Evolutionary conservation across 495 filamentous ascomycete genomes (phyloP).

Genomic region (Penicillium steckii): DNA sequence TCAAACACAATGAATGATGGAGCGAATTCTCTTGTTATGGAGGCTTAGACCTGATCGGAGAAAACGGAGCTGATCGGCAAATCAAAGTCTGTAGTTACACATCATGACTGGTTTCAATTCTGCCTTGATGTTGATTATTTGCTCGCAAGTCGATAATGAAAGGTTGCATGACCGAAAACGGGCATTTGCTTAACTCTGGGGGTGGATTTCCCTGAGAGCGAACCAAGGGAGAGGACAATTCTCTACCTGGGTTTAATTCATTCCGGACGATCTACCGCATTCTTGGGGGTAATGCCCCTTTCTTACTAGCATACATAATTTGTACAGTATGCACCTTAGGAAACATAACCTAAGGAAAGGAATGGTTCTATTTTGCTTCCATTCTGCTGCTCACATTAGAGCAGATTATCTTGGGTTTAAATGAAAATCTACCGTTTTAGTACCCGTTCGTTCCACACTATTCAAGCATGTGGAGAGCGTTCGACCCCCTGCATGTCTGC

Average conservation of each 20-base stretch:
- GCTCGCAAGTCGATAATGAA: neutral
- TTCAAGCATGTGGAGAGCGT: no score
- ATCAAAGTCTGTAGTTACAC: neutral
- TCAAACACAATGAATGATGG: neutral
- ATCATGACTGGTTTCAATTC: neutral
- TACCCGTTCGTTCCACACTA: no score
- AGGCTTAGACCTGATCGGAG: neutral
- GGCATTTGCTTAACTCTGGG: neutral
- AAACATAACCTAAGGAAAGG: neutral
- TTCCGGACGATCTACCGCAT: neutral
- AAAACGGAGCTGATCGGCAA: conserved; percentile 4
- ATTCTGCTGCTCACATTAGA: neutral
- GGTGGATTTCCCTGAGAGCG: neutral
- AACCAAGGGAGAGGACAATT: neutral
- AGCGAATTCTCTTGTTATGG: neutral
- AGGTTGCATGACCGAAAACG: conserved; percentile 13
- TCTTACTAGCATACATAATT: neutral
- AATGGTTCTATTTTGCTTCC: neutral
- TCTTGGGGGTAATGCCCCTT: no score
- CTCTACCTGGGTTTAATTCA: neutral
- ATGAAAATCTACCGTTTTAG: no score
- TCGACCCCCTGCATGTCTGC: neutral
- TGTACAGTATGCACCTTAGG: neutral
- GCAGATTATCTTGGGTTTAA: neutral
- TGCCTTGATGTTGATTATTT: no score